These are phyloP conservation scores for Ramalina intermedia DNA, from an alignment of 495 filamentous ascomycete genomes.

Conservation along the genomic window DNA sequence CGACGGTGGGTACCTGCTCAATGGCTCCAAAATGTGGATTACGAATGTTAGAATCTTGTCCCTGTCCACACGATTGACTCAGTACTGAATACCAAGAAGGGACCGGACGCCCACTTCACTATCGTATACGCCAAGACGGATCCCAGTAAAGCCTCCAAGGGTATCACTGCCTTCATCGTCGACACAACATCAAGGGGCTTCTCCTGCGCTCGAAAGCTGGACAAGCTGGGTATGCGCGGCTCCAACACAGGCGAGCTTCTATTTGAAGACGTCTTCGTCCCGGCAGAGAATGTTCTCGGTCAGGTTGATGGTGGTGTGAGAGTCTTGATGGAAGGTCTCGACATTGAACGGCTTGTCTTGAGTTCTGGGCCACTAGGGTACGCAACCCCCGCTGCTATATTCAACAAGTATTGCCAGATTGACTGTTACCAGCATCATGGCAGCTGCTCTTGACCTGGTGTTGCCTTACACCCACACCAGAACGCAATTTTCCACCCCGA, in stretches of 20 bases:
- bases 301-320: slow-evolving; percentile 66
- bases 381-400: not conserved
- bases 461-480: slow-evolving; percentile 82
- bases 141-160: slow-evolving; percentile 67
- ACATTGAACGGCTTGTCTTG: slow-evolving; percentile 85
- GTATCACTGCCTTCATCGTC: slow-evolving; percentile 90
- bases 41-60: slow-evolving; percentile 50
- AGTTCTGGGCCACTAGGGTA: slow-evolving; percentile 78
- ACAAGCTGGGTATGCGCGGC: slow-evolving; percentile 97
- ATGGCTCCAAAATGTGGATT: slow-evolving; percentile 99
- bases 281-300: slow-evolving; percentile 66
- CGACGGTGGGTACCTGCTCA: slow-evolving; percentile 75
- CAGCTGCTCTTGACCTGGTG: slow-evolving; percentile 72
- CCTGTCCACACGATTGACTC: not conserved
- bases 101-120: slow-evolving; percentile 78
- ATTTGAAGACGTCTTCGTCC: slow-evolving; percentile 88
- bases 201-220: slow-evolving; percentile 77
- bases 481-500: slow-evolving; percentile 75
- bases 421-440: slow-evolving; percentile 56
- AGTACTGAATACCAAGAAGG: slow-evolving; percentile 27
- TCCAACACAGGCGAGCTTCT: slow-evolving; percentile 91
- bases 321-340: slow-evolving; percentile 91
- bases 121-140: slow-evolving; percentile 93
- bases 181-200: slow-evolving; percentile 62
- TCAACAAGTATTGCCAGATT: not conserved